phyloP scores from a whole-genome alignment of 495 filamentous ascomycete genomes.

The Penicillium herquei region DNA sequence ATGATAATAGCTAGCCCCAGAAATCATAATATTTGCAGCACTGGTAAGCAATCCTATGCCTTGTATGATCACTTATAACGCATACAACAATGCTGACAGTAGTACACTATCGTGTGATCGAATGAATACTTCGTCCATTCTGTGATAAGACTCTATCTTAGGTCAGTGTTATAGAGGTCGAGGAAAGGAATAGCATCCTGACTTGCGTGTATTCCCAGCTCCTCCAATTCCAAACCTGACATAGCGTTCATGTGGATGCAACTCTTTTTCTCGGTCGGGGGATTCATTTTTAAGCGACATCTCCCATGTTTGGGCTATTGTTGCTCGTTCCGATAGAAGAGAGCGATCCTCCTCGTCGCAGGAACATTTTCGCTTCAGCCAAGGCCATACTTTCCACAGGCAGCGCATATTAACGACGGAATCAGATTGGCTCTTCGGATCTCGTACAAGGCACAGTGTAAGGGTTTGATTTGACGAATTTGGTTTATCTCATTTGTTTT shows the following conservation, averaged over 20 bases:
- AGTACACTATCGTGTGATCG: slow-evolving; percentile 1
- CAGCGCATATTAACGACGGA: slow-evolving; percentile 11
- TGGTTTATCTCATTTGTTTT: neutral
- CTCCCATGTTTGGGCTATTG: slow-evolving; percentile 11
- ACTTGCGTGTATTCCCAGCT: slow-evolving; percentile 40
- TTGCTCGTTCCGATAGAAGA: slow-evolving; percentile 7
- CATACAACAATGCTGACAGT: neutral
- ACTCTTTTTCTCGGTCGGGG: neutral
- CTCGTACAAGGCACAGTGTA: neutral
- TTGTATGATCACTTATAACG: too few relatives aligned
- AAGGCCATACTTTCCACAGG: slow-evolving; percentile 17
- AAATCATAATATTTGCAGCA: neutral
- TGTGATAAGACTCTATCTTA: slow-evolving; percentile 10
- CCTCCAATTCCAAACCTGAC: slow-evolving; percentile 40
- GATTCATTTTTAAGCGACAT: neutral
- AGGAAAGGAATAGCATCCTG: slow-evolving; percentile 9
- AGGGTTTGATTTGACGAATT: too few relatives aligned
- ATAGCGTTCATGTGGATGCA: slow-evolving; percentile 26
- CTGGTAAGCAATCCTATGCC: too few relatives aligned
- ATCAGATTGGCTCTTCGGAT: neutral
- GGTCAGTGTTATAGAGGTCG: slow-evolving; percentile 5
- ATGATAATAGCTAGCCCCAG: neutral
- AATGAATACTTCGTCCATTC: slow-evolving; percentile 11
- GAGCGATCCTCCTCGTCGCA: slow-evolving; percentile 14
- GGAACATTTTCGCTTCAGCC: slow-evolving; percentile 14